A percentile compares a stretch with the other conserved stretches of the same genome.
phyloP scores from a whole-genome alignment of 75 land plant genomes.

The Picea glauca region DNA sequence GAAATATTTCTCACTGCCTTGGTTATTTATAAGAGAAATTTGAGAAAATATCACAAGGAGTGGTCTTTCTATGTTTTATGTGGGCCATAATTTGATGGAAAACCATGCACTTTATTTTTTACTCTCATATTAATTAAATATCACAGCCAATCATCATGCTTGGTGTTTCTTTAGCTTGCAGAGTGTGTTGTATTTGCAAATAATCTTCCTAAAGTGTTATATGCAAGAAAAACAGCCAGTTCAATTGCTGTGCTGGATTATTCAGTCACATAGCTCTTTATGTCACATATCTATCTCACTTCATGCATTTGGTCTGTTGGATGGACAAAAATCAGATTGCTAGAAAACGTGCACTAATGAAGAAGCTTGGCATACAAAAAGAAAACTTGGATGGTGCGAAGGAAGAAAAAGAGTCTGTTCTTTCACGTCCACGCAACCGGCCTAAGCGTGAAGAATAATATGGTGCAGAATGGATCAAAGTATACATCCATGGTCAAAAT shows the following conservation, averaged over 20 bases:
- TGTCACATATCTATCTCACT: neutral
- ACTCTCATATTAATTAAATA: too few species aligned
- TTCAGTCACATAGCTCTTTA: neutral
- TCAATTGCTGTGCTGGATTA: neutral
- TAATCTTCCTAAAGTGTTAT: neutral
- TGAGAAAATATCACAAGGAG: neutral
- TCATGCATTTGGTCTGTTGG: neutral
- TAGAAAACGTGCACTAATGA: neutral
- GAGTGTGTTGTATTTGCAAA: neutral
- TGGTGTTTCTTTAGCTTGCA: neutral
- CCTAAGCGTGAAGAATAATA: constrained; percentile 9
- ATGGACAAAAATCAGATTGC: neutral
- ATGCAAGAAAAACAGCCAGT: too few species aligned
- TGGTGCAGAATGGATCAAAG: neutral
- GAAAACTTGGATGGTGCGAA: neutral
- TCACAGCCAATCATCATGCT: neutral
- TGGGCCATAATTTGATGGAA: neutral
- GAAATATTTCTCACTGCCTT: neutral
- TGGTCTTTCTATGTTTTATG: neutral
- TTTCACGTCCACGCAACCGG: constrained; percentile 4
- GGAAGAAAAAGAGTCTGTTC: neutral
- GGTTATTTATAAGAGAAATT: neutral
- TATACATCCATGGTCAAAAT: neutral
- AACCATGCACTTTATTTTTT: neutral
- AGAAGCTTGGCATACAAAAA: constrained; percentile 2